These are phyloP conservation scores for Fusarium miscanthi DNA, from an alignment of 2,329 filamentous ascomycete genomes.

Conservation along the genomic window DNA sequence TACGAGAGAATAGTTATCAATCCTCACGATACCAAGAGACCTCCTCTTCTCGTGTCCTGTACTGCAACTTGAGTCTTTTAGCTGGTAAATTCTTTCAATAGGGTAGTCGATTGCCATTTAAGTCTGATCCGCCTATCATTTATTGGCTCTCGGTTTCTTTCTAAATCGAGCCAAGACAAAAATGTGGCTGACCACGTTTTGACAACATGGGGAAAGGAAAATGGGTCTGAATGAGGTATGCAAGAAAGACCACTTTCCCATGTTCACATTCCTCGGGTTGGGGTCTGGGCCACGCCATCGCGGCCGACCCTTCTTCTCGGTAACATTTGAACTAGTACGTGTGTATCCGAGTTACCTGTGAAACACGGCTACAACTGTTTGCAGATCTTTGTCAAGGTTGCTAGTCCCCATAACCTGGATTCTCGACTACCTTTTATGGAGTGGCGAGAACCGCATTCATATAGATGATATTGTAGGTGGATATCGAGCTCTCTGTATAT, in stretches of 20 bases:
- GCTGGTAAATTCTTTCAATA: too few species aligned
- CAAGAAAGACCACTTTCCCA: background rate
- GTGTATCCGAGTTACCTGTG: too few species aligned
- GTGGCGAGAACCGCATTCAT: background rate
- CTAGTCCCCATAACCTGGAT: background rate
- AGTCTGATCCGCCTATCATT: too few species aligned
- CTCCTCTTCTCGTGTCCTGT: too few species aligned
- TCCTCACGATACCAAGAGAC: too few species aligned
- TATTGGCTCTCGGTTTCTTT: too few species aligned
- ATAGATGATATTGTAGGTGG: too few species aligned
- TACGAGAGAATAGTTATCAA: too few species aligned
- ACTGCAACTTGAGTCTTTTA: too few species aligned
- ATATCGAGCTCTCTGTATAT: background rate
- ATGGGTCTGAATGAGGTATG: background rate
- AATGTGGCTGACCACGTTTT: too few species aligned
- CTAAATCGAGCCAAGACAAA: too few species aligned
- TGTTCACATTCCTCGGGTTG: background rate
- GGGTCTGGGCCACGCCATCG: background rate
- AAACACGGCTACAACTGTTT: background rate
- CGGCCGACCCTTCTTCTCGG: background rate
- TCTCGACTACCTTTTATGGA: background rate
- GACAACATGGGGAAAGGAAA: background rate
- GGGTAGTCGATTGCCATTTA: too few species aligned
- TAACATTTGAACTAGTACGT: background rate
- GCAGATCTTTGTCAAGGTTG: background rate